Percentiles rank a stretch among this genome's conserved stretches.
phyloP scores from a whole-genome alignment of 2,329 filamentous ascomycete genomes.

The Neofusicoccum parvum region DNA sequence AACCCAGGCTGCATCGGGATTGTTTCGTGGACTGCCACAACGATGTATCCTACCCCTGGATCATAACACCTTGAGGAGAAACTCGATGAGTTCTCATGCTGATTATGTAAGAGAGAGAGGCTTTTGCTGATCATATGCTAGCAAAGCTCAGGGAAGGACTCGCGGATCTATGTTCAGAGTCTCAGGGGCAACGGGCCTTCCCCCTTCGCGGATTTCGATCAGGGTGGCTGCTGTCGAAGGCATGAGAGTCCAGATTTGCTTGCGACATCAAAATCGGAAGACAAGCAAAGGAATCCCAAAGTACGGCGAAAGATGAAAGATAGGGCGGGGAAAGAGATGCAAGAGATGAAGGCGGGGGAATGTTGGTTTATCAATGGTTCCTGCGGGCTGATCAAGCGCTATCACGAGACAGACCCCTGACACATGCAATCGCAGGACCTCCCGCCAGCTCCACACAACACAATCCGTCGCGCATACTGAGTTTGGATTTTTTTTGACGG shows the following conservation, averaged over 20 bases:
- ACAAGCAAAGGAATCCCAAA: no score
- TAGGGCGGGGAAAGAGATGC: no score
- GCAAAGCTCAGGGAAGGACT: no score
- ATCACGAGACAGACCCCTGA: not conserved
- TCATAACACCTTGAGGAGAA: not conserved
- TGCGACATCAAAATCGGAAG: no score
- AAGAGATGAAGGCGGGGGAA: not conserved
- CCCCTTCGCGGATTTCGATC: no score
- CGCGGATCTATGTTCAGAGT: no score
- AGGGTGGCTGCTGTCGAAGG: no score
- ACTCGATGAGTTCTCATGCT: not conserved
- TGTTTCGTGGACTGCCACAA: conserved; percentile 5
- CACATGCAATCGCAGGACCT: not conserved
- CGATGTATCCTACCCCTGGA: conserved; percentile 6
- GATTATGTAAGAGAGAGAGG: not conserved
- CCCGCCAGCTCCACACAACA: not conserved
- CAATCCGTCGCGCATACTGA: no score
- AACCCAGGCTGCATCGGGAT: conserved; percentile 14
- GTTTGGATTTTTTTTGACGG: no score
- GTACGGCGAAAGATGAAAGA: not conserved
- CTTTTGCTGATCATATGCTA: no score
- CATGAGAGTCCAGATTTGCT: no score
- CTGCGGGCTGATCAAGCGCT: not conserved
- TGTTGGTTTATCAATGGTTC: conserved; percentile 1
- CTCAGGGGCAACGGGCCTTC: no score